phyloP scores from a whole-genome alignment of 495 filamentous ascomycete species.

The Podospora pseudoanserina region DNA sequence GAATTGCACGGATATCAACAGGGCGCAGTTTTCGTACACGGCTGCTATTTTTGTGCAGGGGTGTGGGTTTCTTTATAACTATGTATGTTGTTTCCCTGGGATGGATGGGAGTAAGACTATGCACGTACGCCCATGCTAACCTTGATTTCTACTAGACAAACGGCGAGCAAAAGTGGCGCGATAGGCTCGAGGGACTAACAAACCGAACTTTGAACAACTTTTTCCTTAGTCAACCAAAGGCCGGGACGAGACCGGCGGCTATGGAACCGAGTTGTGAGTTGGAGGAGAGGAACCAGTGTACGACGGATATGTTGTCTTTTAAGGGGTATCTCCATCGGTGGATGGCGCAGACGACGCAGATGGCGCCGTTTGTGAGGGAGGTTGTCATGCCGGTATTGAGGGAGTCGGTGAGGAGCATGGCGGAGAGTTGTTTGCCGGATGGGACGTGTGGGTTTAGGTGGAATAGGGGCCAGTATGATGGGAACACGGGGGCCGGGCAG shows the following conservation, averaged over 20 bases:
- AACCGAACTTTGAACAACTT: constrained; percentile 55
- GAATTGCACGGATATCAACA: constrained; percentile 54
- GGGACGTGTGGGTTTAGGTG: constrained; percentile 58
- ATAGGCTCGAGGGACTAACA: constrained; percentile 54
- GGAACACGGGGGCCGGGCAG: constrained; percentile 57
- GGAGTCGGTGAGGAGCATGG: constrained; percentile 63
- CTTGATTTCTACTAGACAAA: constrained; percentile 24
- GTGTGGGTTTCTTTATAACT: constrained; percentile 66
- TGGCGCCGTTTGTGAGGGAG: constrained; percentile 61
- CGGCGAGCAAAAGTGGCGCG: constrained; percentile 51
- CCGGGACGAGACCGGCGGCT: constrained; percentile 32
- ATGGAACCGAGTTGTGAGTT: constrained; percentile 64
- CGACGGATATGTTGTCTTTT: constrained; percentile 69
- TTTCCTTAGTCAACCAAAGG: constrained; percentile 30
- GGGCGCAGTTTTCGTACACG: constrained; percentile 63
- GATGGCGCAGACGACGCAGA: constrained; percentile 61
- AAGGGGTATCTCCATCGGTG: constrained; percentile 73
- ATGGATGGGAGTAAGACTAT: not conserved
- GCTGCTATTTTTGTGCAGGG: constrained; percentile 62
- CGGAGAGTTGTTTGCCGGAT: constrained; percentile 59
- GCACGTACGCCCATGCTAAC: constrained; percentile 17
- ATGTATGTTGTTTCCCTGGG: constrained; percentile 41
- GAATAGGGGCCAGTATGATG: constrained; percentile 51
- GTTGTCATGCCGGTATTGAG: constrained; percentile 59
- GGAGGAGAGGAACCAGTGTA: constrained; percentile 45